Base-by-base conservation (phyloP, 2,329 filamentous ascomycete species). In the Phialemoniopsis sp. region DNA sequence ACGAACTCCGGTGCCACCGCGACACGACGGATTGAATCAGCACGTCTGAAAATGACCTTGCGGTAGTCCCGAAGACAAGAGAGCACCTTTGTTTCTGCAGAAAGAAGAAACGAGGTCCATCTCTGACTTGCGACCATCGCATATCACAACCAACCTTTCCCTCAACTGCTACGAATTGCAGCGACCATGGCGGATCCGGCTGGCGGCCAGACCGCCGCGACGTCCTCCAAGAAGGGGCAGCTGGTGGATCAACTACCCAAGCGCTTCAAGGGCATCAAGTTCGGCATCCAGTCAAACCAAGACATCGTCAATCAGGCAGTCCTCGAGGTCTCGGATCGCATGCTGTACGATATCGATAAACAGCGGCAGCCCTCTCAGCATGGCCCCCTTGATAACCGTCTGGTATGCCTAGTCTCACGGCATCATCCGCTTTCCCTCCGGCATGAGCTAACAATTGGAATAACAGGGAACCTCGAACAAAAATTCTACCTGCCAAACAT, bases 261-360 rank as follows among this genome's bases (percentile, higher is more conserved):
- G 71, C 85, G 88, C 56, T 94, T 96, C 70, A 89, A 85, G 61
- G 85, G 89, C 58, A 78, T 97, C 60, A 90, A 95, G 59, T 97
- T 97, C 64, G 91, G 91, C 56, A 87, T 97, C 46, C 80, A 95
- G 82, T 95, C 90, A 18, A 89, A 87, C 54, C 87, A 95, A 59
- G 89, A 97, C 57, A 95, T 97, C 50, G 87, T 95, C 51, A 94
- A 91, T 58, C 93, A 98, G 65, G 89, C 87, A 46, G 89, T 96
- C 41, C 78, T 97, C 49, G 89, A 96, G 64, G 85, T 98, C 42
- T 94, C 88, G n/a, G 87, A 96, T 60, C 82, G 89, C 54, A 83
- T 90, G 61, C 82, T 97, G 45, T 98, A 95, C 71, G 89, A 98
- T 60, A 79, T 95, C 51, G 82, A 87, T 51, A 83, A 84, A 55